Evolutionary conservation across 2,329 filamentous ascomycete genomes (phyloP), one percentile per base, ranked within the genome.

Genomic region (Claviceps citrina): DNA sequence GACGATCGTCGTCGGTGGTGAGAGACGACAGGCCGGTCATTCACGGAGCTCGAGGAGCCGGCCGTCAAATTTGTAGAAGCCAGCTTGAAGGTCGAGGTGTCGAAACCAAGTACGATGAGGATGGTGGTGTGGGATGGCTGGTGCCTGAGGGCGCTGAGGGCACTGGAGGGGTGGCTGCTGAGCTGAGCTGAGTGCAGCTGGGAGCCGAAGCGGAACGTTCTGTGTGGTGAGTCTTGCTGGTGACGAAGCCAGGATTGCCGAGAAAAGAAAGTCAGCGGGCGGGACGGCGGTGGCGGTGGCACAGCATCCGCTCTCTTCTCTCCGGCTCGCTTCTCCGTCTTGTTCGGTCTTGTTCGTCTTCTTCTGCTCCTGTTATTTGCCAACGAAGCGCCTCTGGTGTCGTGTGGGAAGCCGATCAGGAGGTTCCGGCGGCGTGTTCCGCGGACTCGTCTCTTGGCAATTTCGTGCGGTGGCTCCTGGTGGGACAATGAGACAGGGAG

Each of bases 11-110:
- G 61, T 51, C 67, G 62, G 51, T 69, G 68, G 49, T 72, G 67
- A 36, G 63, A 64, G 43, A 60, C 60, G 41, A 56, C 52, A 45
- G 67, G 63, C 49, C 63, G 59, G 57, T 68, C 66, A 60, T 62
- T 66, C 51, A 64, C 66, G 51, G 70, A 70, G 57, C 60, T 63
- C 60, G 72, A 73, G 44, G 72, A 70, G 55, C 69, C 70, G 49
- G 65, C 62, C 50, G 61, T 56, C 48, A 60, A 56, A 47, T 60
- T 64, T 61, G 62, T 56, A 50, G 66, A 62, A 61, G 68, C 70
- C 71, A 76, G 66, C 49, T 61, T 68, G 59, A 49, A 46, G 49
- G 48, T 45, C 46, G 38, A 38, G 40, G 36, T 47, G 44, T 43
- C 41, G 47, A 45, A 42, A n/a, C 24, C 20, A 39, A 27, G 9